A percentile compares a stretch with the other conserved stretches of the same genome.
Conservation (phyloP, 2,329 filamentous ascomycete species). For the Esteya vermicola region DNA sequence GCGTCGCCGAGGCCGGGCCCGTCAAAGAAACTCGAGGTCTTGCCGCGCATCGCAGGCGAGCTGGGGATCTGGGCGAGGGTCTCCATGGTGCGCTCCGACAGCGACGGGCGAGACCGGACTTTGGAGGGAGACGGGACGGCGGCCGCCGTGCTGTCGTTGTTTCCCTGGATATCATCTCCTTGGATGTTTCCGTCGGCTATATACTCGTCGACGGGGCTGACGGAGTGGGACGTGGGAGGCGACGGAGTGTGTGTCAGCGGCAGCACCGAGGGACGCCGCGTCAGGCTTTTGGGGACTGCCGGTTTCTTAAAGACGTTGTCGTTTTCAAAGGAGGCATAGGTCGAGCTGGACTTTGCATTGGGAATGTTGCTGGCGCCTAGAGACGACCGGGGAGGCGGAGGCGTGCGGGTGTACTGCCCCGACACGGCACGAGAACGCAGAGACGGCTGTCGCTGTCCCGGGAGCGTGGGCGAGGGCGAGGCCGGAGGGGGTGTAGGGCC, state of each 20-base stretch:
- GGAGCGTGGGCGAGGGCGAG: no score
- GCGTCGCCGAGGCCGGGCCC: no score
- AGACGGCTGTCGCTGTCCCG: slow-evolving; percentile 1
- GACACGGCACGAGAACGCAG: slow-evolving; percentile 9
- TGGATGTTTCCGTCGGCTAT: slow-evolving; percentile 1
- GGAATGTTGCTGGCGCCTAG: no score
- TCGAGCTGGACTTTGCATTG: neutral
- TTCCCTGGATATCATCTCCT: neutral
- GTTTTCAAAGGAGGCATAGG: neutral
- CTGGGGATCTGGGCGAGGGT: slow-evolving; percentile 66
- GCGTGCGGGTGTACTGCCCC: slow-evolving; percentile 7
- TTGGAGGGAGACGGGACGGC: no score
- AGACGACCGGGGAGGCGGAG: neutral
- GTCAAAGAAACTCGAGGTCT: slow-evolving; percentile 60
- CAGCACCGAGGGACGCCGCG: slow-evolving; percentile 6
- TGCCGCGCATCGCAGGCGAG: slow-evolving; percentile 55
- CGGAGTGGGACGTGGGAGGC: slow-evolving; percentile 6
- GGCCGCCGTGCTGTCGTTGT: neutral
- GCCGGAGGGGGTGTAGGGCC: slow-evolving; percentile 3
- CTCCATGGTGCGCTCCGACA: slow-evolving; percentile 76
- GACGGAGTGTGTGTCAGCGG: slow-evolving; percentile 2
- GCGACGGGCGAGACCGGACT: slow-evolving; percentile 34
- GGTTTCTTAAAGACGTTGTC: slow-evolving; percentile 6
- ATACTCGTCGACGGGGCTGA: neutral
- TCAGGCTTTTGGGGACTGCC: slow-evolving; percentile 5